A percentile compares a stretch with the other conserved stretches of the same genome.
Conservation (phyloP, 2,329 filamentous ascomycete genomes). For the Neonectria hederae region DNA sequence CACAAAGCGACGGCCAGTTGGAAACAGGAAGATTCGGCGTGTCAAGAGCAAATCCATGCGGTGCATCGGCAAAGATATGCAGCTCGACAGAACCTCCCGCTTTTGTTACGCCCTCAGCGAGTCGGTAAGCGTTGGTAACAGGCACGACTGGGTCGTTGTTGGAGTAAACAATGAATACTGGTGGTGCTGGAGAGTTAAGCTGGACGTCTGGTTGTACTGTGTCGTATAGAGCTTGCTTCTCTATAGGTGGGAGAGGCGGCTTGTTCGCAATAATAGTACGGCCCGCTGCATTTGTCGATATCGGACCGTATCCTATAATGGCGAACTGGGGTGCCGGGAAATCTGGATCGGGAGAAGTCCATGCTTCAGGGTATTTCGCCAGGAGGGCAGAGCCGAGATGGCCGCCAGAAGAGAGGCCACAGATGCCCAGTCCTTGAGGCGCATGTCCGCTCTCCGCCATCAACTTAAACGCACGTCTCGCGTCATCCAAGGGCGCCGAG, state of each 20-base stretch:
- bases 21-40: slow-evolving; percentile 31
- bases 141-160: slow-evolving; percentile 38
- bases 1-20: slow-evolving; percentile 34
- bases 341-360: slow-evolving; percentile 28
- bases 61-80: slow-evolving; percentile 36
- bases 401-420: slow-evolving; percentile 36
- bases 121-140: slow-evolving; percentile 32
- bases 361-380: slow-evolving; percentile 31
- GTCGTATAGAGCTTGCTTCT: slow-evolving; percentile 36
- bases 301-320: slow-evolving; percentile 34
- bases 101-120: slow-evolving; percentile 28
- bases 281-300: slow-evolving; percentile 34
- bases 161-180: slow-evolving; percentile 34
- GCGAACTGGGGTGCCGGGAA: slow-evolving; percentile 27
- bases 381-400: slow-evolving; percentile 36
- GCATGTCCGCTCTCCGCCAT: slow-evolving; percentile 27
- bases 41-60: slow-evolving; percentile 36
- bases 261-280: slow-evolving; percentile 35
- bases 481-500: slow-evolving; percentile 35
- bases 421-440: slow-evolving; percentile 27
- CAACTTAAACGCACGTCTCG: slow-evolving; percentile 32
- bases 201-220: slow-evolving; percentile 34
- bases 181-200: slow-evolving; percentile 24
- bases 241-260: slow-evolving; percentile 28
- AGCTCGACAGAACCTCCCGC: slow-evolving; percentile 29